Evolutionary conservation across 2,329 filamentous ascomycete species (phyloP), one percentile per base, ranked within the genome.

Genomic region (Ustilaginoidea virens): DNA sequence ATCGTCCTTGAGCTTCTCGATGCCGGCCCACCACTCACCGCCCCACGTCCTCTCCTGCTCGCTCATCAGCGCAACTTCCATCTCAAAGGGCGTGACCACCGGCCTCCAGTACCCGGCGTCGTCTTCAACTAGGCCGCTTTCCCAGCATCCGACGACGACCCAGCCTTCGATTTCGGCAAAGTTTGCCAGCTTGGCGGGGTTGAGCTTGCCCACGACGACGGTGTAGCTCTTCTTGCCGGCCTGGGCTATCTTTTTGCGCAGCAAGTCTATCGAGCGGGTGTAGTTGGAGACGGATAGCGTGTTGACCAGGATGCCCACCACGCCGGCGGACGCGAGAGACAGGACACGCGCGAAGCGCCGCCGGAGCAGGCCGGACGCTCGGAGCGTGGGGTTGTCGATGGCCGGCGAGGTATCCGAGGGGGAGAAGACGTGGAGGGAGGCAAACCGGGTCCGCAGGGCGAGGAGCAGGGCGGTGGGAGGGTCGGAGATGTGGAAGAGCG

Each of bases 131-230:
- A 96, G 58, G 34, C 80, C 83, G 50, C 86, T 93, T 56, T 98
- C 90, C 90, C 90, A 98, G 54, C 90, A 98, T 3, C 90, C 87
- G 7, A 98, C 81, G 0, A 96, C 85, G 0, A 96, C 85, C 90
- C 90, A 98, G 11, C 85, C 87, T 24, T 85, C 87, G 5, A 98
- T 72, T 52, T 98, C 90, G 33, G 79, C 73, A 55, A 98, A 98
- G 53, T 98, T 98, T 27, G 90, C 90, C 14, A 98, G 66, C 52
- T 98, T 98, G 21, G 86, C 87, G 0, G 86, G 77, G 46, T 96
- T 98, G 16, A 98, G 64, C 51, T 96, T 96, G 34, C 90, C 90
- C 0, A 98, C 90, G 2, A 98, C 90, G 27, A 98, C 82, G 2
- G 87, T 82, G 51, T 98, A 98, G 49, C 73, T 80, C 58, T 96